phyloP scores from a whole-genome alignment of 345 rosid genomes.

The Lepidium africanum region DNA sequence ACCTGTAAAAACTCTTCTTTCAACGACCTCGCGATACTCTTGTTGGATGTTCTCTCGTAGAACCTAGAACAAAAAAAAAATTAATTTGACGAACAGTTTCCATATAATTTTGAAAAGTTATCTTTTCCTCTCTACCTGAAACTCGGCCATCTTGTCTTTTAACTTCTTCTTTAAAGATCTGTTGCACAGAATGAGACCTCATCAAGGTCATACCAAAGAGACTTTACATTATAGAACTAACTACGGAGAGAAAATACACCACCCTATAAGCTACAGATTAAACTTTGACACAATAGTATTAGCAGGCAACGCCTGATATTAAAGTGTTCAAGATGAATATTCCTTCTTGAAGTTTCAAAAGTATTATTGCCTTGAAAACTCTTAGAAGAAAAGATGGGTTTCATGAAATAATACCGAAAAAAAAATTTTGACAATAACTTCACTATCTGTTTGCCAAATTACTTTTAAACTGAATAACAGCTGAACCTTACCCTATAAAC shows the following conservation, averaged over 20 bases:
- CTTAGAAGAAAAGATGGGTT: background rate
- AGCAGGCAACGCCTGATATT: background rate
- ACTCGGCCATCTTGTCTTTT: conserved; percentile 66
- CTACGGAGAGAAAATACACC: background rate
- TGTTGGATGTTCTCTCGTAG: conserved; percentile 78
- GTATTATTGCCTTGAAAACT: background rate
- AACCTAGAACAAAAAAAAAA: conserved; percentile 36
- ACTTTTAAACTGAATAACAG: background rate
- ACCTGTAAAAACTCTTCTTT: conserved; percentile 88
- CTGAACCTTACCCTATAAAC: background rate
- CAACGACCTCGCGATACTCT: conserved; percentile 88
- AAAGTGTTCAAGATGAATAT: background rate
- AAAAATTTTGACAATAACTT: no score
- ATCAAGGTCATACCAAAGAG: conserved; percentile 5
- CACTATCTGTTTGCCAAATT: background rate
- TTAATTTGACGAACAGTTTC: background rate
- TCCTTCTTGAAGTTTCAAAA: background rate
- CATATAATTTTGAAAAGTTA: background rate
- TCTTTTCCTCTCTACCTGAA: conserved; percentile 46
- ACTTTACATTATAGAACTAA: background rate
- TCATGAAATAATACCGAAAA: no score
- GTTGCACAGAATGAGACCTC: conserved; percentile 24
- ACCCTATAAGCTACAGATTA: background rate
- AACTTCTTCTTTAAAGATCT: conserved; percentile 50
- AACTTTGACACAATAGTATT: background rate